These are phyloP conservation scores for Extremus antarcticus DNA, from an alignment of 495 filamentous ascomycete species.

Conservation along the genomic window DNA sequence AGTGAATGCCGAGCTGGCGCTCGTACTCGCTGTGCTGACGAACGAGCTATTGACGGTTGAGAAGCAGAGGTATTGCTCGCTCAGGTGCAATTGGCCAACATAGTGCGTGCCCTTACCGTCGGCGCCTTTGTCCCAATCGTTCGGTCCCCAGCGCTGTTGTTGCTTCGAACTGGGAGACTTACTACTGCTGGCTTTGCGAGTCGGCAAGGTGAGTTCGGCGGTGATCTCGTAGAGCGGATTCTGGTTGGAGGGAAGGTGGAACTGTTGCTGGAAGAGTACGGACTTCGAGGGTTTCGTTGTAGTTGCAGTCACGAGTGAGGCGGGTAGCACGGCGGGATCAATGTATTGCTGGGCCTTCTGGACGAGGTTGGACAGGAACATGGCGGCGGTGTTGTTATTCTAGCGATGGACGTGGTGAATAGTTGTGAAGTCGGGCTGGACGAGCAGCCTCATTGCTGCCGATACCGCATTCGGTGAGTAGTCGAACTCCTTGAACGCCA, in stretches of 20 bases:
- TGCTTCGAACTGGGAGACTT: constrained; percentile 21
- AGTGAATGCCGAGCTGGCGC: constrained; percentile 66
- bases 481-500: not conserved
- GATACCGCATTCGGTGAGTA: not conserved
- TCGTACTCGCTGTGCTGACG: constrained; percentile 59
- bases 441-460: constrained; percentile 2
- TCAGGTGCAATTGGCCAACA: constrained; percentile 84
- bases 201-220: constrained; percentile 79
- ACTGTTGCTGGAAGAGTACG: constrained; percentile 86
- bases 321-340: constrained; percentile 63
- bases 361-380: constrained; percentile 78
- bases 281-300: constrained; percentile 81
- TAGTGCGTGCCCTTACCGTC: constrained; percentile 60
- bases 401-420: not conserved
- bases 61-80: constrained; percentile 90
- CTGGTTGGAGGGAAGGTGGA: constrained; percentile 85
- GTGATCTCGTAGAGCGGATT: constrained; percentile 90
- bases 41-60: constrained; percentile 88
- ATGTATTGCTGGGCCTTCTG: constrained; percentile 93
- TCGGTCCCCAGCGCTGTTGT: constrained; percentile 25
- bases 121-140: constrained; percentile 43
- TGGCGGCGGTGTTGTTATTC: constrained; percentile 25
- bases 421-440: not conserved
- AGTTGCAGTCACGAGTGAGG: constrained; percentile 32
- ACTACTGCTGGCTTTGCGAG: constrained; percentile 30